phyloP scores from a whole-genome alignment of 2,329 filamentous ascomycete genomes.

The Xylaria sp. region DNA sequence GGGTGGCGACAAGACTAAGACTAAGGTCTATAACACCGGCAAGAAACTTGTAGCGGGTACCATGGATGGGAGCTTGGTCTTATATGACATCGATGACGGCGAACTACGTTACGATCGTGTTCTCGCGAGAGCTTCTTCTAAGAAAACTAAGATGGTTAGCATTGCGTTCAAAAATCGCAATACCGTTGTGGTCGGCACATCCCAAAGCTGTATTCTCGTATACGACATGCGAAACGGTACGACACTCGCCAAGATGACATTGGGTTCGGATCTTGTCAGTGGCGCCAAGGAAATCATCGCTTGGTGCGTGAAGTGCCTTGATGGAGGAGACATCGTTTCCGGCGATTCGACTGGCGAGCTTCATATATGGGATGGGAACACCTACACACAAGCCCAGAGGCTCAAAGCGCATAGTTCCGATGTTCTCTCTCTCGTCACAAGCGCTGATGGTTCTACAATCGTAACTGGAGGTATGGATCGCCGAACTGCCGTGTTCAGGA shows the following conservation, averaged over 20 bases:
- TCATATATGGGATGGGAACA: slow-evolving; percentile 92
- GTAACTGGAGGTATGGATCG: slow-evolving; percentile 93
- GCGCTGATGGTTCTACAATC: slow-evolving; percentile 81
- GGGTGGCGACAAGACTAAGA: slow-evolving; percentile 38
- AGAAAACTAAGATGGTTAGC: slow-evolving; percentile 89
- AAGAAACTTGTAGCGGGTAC: slow-evolving; percentile 84
- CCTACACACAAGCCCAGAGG: slow-evolving; percentile 86
- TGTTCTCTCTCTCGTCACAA: slow-evolving; percentile 86
- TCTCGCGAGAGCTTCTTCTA: slow-evolving; percentile 79
- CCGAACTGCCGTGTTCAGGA: slow-evolving; percentile 83
- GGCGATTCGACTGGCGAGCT: slow-evolving; percentile 95
- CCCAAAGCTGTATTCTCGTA: slow-evolving; percentile 91
- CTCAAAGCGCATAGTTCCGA: slow-evolving; percentile 90
- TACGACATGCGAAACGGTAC: slow-evolving; percentile 85
- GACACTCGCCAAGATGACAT: slow-evolving; percentile 81
- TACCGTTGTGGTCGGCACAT: slow-evolving; percentile 87
- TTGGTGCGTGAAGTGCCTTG: slow-evolving; percentile 90
- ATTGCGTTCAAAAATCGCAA: slow-evolving; percentile 88
- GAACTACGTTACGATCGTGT: slow-evolving; percentile 83
- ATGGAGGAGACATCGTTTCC: slow-evolving; percentile 89
- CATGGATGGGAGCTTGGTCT: slow-evolving; percentile 86
- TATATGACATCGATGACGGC: slow-evolving; percentile 86
- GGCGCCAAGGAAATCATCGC: slow-evolving; percentile 88
- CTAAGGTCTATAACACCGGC: slow-evolving; percentile 50
- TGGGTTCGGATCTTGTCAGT: slow-evolving; percentile 80